phyloP scores from a whole-genome alignment of 73 alveolate species.

The Paramecium sonneborni region DNA sequence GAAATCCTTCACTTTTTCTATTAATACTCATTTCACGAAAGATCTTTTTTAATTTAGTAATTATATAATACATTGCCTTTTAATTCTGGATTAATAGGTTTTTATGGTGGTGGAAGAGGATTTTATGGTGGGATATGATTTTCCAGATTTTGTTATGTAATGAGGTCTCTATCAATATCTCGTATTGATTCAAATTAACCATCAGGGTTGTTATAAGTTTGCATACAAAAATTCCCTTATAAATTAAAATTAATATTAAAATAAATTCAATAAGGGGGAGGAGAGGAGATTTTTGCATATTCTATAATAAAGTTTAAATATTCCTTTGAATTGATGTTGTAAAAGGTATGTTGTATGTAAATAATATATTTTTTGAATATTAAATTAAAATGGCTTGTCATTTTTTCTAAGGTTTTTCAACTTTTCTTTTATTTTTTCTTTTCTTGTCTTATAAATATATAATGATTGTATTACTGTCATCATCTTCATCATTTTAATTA shows the following conservation, averaged over 20 bases:
- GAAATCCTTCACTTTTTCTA: constrained; percentile 23
- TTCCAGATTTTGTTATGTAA: neutral
- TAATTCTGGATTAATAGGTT: neutral
- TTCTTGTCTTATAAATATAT: neutral
- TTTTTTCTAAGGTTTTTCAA: constrained; percentile 19
- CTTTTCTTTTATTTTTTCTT: constrained; percentile 7
- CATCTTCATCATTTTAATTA: neutral
- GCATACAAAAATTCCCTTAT: constrained; percentile 2
- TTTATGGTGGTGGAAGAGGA: neutral
- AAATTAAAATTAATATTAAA: neutral
- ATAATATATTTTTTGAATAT: neutral
- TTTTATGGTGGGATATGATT: neutral
- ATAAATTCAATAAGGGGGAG: neutral
- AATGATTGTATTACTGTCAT: neutral
- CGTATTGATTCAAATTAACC: constrained; percentile 25
- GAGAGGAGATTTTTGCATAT: neutral
- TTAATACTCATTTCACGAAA: neutral
- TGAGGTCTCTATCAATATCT: neutral
- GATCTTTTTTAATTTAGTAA: neutral
- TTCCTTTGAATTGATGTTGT: neutral
- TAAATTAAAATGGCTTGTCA: constrained; percentile 13
- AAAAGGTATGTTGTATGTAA: neutral
- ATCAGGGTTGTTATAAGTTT: constrained; percentile 6
- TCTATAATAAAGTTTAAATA: neutral
- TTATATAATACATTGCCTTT: neutral